Evolutionary conservation across 2,329 filamentous ascomycete genomes (phyloP).

Genomic region (Fusarium guadeloupense): DNA sequence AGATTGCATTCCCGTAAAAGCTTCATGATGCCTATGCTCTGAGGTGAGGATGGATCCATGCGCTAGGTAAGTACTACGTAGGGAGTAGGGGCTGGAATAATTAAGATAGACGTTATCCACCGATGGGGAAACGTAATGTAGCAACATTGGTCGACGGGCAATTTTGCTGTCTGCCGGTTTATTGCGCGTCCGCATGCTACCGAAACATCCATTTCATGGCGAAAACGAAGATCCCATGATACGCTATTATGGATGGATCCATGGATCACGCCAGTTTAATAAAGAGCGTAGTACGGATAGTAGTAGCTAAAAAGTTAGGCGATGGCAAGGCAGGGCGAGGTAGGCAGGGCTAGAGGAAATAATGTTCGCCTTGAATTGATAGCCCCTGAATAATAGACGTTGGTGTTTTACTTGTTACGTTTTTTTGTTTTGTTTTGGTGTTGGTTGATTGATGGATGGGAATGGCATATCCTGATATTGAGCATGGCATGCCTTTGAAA

Average conservation of each 20-base stretch:
- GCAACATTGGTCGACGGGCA: constrained; percentile 12
- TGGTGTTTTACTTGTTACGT: constrained; percentile 14
- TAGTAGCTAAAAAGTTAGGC: too few species aligned
- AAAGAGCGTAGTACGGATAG: background rate
- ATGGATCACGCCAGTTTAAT: constrained; percentile 6
- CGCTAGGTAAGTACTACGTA: too few species aligned
- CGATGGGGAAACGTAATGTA: constrained; percentile 20
- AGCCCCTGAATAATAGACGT: constrained; percentile 4
- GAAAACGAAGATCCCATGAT: constrained; percentile 17
- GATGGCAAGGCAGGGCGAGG: background rate
- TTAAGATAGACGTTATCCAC: constrained; percentile 21
- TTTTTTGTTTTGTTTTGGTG: background rate
- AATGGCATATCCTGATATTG: constrained; percentile 15
- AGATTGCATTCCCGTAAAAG: constrained; percentile 31
- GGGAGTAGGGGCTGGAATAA: background rate
- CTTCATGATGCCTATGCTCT: too few species aligned
- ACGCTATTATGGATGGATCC: background rate
- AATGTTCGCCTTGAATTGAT: constrained; percentile 5
- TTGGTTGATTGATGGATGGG: background rate
- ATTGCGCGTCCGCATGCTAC: constrained; percentile 8
- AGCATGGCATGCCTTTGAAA: constrained; percentile 40
- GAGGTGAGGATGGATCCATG: too few species aligned
- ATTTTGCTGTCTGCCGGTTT: constrained; percentile 24
- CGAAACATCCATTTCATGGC: constrained; percentile 6
- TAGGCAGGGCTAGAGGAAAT: background rate